Percentiles rank a stretch among this genome's conserved stretches.
These are phyloP conservation scores for Neurospora sp. DNA, from an alignment of 495 filamentous ascomycete species.

Conservation along the genomic window DNA sequence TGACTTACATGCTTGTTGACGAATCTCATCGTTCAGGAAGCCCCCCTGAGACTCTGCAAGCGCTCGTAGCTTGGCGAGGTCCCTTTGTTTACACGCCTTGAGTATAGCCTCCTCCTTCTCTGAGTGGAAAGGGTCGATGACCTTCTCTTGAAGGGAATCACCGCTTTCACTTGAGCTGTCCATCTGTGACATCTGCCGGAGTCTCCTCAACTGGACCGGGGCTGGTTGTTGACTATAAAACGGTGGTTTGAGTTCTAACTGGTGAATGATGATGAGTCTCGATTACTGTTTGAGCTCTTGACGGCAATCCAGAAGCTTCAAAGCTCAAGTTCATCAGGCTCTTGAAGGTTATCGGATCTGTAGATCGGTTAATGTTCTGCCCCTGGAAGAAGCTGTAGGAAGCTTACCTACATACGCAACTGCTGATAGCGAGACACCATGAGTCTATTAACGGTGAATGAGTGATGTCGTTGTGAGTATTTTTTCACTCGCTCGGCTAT, in stretches of 20 bases:
- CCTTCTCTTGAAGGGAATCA: conserved; percentile 10
- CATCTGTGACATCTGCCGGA: not conserved
- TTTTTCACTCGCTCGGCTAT: not conserved
- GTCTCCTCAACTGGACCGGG: not conserved
- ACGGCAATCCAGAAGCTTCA: not conserved
- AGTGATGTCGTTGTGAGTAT: not conserved
- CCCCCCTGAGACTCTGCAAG: conserved; percentile 67
- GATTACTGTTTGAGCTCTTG: not conserved
- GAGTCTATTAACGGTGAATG: not conserved
- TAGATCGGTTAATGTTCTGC: not conserved
- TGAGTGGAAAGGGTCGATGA: not conserved
- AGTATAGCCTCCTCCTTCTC: conserved; percentile 37
- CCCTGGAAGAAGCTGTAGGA: not conserved
- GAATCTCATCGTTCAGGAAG: conserved; percentile 68
- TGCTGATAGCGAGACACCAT: not conserved
- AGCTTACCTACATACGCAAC: not conserved
- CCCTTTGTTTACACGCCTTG: conserved; percentile 53
- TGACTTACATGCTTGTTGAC: conserved; percentile 79
- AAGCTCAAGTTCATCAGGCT: not conserved
- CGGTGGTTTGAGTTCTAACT: not conserved
- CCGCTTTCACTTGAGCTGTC: conserved; percentile 3
- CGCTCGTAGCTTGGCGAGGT: conserved; percentile 51
- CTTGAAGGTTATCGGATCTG: not conserved
- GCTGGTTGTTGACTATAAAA: not conserved
- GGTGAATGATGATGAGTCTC: not conserved